Evolutionary conservation across 768 basidiomycete species (phyloP), one percentile per base, ranked within the genome.

Genomic region (Pleurotus platypus): DNA sequence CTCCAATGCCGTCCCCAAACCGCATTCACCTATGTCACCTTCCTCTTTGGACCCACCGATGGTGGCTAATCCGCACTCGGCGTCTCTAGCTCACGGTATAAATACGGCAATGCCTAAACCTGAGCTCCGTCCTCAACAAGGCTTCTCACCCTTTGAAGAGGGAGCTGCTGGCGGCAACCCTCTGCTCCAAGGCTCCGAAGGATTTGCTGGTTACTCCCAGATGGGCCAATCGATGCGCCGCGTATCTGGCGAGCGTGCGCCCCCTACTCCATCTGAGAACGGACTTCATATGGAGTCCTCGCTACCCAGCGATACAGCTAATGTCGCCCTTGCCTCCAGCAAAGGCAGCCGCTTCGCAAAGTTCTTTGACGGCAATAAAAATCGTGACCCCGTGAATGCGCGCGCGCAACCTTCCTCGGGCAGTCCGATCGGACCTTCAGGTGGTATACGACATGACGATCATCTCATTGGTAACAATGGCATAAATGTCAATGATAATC

Each of bases 331-430:
- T 64, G 75, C 82, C 12, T 72, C 76, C 30, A 78, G 77, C 22
- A 90, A 87, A 68, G 90, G 90, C 40, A 92, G 90, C 66, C 85
- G 91, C 38, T 89, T 92, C 67, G 91, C 90, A 30, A 93, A 92
- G 67, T 91, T 92, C 69, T 93, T 92, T 61, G 90, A 92, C 62
- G 80, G 80, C n/a, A 91, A 89, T 68, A 73, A 22, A 79, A 78
- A 60, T 84, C 85, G 12, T 64, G 63, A 5, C 22, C 43, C 69
- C 61, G 56, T 60, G 61, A 59, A 37, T 59, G 51, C 51, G 15
- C 51, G 51, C 18, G 37, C 51, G 18, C 51, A 40, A 38, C 35
- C 51, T 42, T 39, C 51, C n/a, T 9, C 18, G 1, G 39, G 51
- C 11, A 30, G 12, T n/a, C 49, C 24, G 16, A 11, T 16, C 5